phyloP scores from a whole-genome alignment of 352 stramenopile species.

The Pythium guiyangense region DNA sequence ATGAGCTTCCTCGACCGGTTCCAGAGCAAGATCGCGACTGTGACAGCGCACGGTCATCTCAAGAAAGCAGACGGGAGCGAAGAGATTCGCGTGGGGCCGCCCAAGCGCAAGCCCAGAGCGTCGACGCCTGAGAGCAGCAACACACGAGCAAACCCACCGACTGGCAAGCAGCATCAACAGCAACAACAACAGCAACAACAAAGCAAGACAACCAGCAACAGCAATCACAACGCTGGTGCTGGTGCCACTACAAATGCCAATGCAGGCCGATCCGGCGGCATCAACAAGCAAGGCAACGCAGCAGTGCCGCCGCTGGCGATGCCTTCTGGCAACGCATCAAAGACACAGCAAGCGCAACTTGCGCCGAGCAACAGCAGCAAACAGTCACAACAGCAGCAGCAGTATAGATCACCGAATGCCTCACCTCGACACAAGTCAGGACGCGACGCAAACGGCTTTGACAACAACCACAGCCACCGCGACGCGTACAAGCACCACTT shows the following conservation, averaged over 20 bases:
- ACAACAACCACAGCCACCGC: constrained; percentile 21
- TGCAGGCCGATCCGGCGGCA: too few species aligned
- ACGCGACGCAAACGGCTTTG: constrained; percentile 20
- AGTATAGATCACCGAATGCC: constrained; percentile 17
- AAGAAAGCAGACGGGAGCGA: constrained; percentile 78
- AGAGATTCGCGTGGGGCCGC: constrained; percentile 68
- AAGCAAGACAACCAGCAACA: background rate
- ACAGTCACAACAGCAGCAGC: constrained; percentile 5
- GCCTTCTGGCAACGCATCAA: background rate
- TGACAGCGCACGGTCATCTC: constrained; percentile 72
- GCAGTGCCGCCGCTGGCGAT: constrained; percentile 7
- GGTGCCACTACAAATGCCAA: too few species aligned
- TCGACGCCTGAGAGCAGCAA: background rate
- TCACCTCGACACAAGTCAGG: constrained; percentile 29
- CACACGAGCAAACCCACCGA: too few species aligned
- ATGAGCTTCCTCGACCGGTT: constrained; percentile 87
- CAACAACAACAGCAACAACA: too few species aligned
- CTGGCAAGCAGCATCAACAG: too few species aligned
- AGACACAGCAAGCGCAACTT: background rate
- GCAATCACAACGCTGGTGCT: constrained; percentile 8
- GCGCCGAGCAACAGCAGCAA: constrained; percentile 11
- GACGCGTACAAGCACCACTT: background rate
- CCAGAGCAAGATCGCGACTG: constrained; percentile 78
- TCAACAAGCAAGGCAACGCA: constrained; percentile 1
- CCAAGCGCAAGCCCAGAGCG: constrained; percentile 41